phyloP scores from a whole-genome alignment of 331 rosid genomes.

The Cydonia oblonga region DNA sequence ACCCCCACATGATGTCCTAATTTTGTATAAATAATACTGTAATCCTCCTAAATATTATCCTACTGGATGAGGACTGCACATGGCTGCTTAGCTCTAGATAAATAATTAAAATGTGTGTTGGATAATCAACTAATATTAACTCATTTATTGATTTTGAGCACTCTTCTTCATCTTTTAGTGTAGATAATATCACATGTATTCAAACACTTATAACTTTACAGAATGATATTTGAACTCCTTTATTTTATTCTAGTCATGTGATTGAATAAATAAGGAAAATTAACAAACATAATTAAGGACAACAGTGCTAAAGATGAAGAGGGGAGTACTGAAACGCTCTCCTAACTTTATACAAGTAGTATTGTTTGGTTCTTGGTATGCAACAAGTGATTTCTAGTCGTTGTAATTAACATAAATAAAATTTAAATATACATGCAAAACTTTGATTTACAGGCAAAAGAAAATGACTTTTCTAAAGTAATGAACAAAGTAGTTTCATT shows the following conservation, averaged over 20 bases:
- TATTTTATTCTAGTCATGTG: no score
- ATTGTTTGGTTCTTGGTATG: not conserved
- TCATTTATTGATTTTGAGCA: no score
- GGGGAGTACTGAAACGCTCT: no score
- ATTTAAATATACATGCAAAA: no score
- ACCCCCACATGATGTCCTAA: conserved; percentile 53
- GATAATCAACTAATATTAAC: not conserved
- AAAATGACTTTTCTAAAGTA: not conserved
- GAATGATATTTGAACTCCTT: no score
- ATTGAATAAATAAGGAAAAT: no score
- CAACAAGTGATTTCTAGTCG: not conserved
- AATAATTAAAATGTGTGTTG: not conserved
- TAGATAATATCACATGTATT: no score
- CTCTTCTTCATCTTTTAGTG: no score
- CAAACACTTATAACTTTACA: no score
- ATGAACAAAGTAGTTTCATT: not conserved
- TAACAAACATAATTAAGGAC: no score
- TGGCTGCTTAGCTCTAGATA: conserved; percentile 25
- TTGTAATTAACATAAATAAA: no score
- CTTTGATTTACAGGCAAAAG: not conserved
- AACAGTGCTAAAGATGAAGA: no score
- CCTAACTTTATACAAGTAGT: not conserved
- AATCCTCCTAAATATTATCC: conserved; percentile 27
- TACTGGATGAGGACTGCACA: conserved; percentile 34
- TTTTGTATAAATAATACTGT: not conserved